Percentiles rank a stretch among this genome's conserved stretches.
phyloP scores from a whole-genome alignment of 345 rosid species.

The Eucalyptus lansdowneana region DNA sequence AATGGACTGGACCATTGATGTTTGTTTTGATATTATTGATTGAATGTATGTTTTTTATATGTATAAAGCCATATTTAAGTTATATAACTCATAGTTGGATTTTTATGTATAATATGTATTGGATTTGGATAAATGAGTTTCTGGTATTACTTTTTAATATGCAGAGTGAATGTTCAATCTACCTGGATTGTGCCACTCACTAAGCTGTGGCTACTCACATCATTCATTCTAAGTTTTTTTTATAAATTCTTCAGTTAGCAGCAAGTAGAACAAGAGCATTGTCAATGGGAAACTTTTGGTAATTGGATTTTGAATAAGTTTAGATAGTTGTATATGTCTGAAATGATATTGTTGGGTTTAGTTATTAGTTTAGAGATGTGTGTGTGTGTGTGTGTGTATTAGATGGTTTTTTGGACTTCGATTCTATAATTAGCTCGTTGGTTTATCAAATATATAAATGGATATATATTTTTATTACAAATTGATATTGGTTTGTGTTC shows the following conservation, averaged over 20 bases:
- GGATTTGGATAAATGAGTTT: no score
- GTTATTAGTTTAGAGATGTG: no score
- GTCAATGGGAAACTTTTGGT: rapidly evolving
- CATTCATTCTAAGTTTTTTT: no score
- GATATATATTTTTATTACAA: rapidly evolving
- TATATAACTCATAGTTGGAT: no score
- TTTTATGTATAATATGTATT: no score
- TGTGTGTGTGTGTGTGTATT: rapidly evolving
- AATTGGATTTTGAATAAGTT: rapidly evolving
- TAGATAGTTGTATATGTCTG: rapidly evolving
- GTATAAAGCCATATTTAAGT: rapidly evolving
- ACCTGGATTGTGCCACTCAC: rapidly evolving
- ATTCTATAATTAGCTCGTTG: no score
- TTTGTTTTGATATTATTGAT: neutral
- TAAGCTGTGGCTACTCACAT: rapidly evolving
- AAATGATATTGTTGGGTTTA: no score
- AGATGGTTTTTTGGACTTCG: rapidly evolving
- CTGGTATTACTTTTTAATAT: rapidly evolving
- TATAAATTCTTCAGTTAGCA: rapidly evolving
- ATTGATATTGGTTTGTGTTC: no score
- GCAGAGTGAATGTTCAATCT: rapidly evolving
- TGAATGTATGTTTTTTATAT: rapidly evolving
- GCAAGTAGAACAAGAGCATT: rapidly evolving
- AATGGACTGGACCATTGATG: rapidly evolving
- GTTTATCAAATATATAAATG: no score